Conservation (phyloP, 352 stramenopile genomes). For the Phytopythium montanum region DNA sequence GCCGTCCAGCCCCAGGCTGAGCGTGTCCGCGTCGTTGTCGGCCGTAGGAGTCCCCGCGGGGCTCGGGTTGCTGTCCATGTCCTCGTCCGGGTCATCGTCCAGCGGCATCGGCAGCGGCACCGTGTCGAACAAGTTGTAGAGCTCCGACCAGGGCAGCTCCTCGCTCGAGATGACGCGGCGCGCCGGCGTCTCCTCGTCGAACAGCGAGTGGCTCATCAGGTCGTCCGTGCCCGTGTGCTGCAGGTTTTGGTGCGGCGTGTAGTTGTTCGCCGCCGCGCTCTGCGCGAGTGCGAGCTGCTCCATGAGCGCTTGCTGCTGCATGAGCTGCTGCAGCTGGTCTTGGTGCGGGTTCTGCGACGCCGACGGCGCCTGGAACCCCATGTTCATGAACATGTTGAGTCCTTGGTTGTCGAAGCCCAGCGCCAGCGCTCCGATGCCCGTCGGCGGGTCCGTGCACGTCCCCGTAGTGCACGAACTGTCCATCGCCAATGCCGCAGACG, state of each 20-base stretch:
- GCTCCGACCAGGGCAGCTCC: slow-evolving; percentile 75
- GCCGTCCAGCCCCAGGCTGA: neutral
- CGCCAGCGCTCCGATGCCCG: slow-evolving; percentile 12
- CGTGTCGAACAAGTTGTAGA: slow-evolving; percentile 78
- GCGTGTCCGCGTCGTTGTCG: neutral
- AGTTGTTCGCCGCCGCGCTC: slow-evolving; percentile 10
- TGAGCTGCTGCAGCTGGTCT: slow-evolving; percentile 23
- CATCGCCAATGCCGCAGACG: neutral
- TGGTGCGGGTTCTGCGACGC: slow-evolving; percentile 20
- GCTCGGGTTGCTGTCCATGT: slow-evolving; percentile 41
- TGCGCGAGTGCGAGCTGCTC: slow-evolving; percentile 11
- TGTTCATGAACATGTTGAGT: slow-evolving; percentile 33
- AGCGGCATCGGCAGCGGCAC: slow-evolving; percentile 30
- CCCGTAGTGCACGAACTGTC: slow-evolving; percentile 4
- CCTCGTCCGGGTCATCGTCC: slow-evolving; percentile 54
- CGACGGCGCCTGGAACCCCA: slow-evolving; percentile 16
- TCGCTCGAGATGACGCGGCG: slow-evolving; percentile 66
- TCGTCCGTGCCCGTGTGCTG: slow-evolving; percentile 34
- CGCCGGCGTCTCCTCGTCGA: slow-evolving; percentile 48
- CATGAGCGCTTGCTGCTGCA: slow-evolving; percentile 25
- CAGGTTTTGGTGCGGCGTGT: slow-evolving; percentile 19
- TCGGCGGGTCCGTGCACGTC: neutral
- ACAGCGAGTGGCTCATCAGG: slow-evolving; percentile 62
- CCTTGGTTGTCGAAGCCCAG: slow-evolving; percentile 36
- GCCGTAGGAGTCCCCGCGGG: slow-evolving; percentile 17